Evolutionary conservation across 2,329 filamentous ascomycete species (phyloP).

Genomic region (Hawksworthiomyces lignivorus): DNA sequence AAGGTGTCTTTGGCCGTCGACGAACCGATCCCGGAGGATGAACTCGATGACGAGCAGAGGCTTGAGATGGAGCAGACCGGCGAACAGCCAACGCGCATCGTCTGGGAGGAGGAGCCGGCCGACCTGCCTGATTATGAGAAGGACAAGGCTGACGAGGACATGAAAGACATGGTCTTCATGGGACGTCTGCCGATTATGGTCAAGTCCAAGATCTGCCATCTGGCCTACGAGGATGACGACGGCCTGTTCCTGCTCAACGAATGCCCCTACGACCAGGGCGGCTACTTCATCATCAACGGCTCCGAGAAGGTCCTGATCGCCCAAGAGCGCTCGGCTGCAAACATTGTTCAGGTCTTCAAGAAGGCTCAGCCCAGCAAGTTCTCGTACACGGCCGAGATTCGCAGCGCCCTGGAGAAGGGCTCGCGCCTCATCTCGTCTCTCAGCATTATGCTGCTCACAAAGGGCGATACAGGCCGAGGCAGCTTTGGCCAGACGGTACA

Average conservation of each 20-base stretch:
- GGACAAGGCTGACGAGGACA: constrained; percentile 46
- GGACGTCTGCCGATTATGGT: constrained; percentile 97
- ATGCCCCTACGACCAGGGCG: constrained; percentile 95
- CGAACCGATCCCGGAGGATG: constrained; percentile 55
- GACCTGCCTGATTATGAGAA: constrained; percentile 44
- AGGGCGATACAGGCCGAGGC: constrained; percentile 71
- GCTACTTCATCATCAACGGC: constrained; percentile 99
- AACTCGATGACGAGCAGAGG: constrained; percentile 60
- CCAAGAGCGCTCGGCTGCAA: constrained; percentile 93
- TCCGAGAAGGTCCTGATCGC: constrained; percentile 98
- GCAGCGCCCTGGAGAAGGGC: constrained; percentile 93
- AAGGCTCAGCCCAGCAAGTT: constrained; percentile 90
- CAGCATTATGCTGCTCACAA: constrained; percentile 81
- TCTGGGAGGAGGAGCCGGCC: constrained; percentile 54
- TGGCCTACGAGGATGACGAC: constrained; percentile 76
- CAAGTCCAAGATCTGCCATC: constrained; percentile 89
- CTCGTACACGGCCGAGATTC: constrained; percentile 89
- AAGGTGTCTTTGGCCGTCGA: constrained; percentile 79
- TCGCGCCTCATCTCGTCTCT: constrained; percentile 90
- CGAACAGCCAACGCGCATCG: constrained; percentile 49
- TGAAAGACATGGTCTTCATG: constrained; percentile 74
- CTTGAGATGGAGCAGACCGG: constrained; percentile 47
- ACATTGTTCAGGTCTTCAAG: constrained; percentile 98
- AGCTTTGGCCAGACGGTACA: constrained; percentile 83
- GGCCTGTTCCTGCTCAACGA: constrained; percentile 88